Evolutionary conservation across 305 asterid genomes (phyloP).

Genomic region (Plantago lanceolata): DNA sequence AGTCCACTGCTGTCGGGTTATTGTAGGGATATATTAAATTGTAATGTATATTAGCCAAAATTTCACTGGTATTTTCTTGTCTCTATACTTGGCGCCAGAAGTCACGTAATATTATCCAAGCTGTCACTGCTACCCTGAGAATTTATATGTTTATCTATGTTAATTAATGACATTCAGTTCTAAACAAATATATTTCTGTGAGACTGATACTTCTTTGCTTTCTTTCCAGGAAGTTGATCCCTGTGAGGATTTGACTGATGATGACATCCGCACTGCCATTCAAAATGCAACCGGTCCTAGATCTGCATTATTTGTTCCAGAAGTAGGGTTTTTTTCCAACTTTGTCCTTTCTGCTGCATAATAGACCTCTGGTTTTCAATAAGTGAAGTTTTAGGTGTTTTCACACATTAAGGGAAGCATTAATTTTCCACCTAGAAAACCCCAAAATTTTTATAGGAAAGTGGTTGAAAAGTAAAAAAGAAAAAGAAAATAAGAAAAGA

Average conservation of each 20-base stretch:
- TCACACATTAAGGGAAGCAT: too few relatives aligned
- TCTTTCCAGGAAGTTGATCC: constrained; percentile 84
- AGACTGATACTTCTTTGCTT: constrained; percentile 17
- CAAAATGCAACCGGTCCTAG: constrained; percentile 85
- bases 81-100: constrained; percentile 7
- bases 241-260: constrained; percentile 81
- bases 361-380: neutral
- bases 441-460: too few relatives aligned
- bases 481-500: too few relatives aligned
- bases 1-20: constrained; percentile 15
- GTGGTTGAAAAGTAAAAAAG: too few relatives aligned
- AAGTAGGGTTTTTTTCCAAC: constrained; percentile 43
- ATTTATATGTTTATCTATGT: constrained; percentile 10
- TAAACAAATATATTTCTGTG: constrained; percentile 13
- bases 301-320: constrained; percentile 82
- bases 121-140: neutral
- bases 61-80: neutral
- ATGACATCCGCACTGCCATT: constrained; percentile 80
- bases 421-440: too few relatives aligned
- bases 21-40: too few relatives aligned
- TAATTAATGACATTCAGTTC: constrained; percentile 7
- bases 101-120: too few relatives aligned
- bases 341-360: constrained; percentile 11
- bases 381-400: too few relatives aligned
- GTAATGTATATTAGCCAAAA: too few relatives aligned